Conservation (phyloP, 352 stramenopile species). For the Aphanomyces cochlioides region DNA sequence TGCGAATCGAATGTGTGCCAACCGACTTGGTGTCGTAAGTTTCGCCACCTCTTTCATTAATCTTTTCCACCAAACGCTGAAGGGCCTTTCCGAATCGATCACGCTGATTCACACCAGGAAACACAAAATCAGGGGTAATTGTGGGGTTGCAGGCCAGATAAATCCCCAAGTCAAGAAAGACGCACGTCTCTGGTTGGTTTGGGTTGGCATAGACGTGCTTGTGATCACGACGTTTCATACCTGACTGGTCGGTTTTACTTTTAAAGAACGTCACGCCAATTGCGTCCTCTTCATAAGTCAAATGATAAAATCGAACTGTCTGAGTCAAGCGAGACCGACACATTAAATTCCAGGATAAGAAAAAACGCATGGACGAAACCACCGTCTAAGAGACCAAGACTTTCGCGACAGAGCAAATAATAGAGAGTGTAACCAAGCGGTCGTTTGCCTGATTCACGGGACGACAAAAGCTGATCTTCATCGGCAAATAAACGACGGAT, state of each 20-base stretch:
- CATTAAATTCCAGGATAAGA: constrained; percentile 14
- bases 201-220: constrained; percentile 41
- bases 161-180: constrained; percentile 35
- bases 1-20: constrained; percentile 18
- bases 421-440: background rate
- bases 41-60: background rate
- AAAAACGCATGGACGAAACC: background rate
- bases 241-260: constrained; percentile 41
- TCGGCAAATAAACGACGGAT: no score
- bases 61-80: constrained; percentile 7
- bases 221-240: constrained; percentile 33
- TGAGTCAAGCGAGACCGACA: background rate
- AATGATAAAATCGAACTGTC: constrained; percentile 14
- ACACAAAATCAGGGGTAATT: background rate
- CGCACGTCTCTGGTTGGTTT: constrained; percentile 34
- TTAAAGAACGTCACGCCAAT: constrained; percentile 40
- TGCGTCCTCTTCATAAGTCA: constrained; percentile 37
- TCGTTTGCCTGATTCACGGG: background rate
- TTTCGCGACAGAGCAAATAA: background rate
- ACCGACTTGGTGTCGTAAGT: background rate
- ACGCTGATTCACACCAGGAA: background rate
- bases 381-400: background rate
- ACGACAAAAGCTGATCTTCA: no score
- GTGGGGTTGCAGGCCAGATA: constrained; percentile 25
- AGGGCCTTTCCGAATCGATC: constrained; percentile 7